Percentiles rank a stretch among this genome's conserved stretches.
These are phyloP conservation scores for Amesomyces nigricolor DNA, from an alignment of 2,329 filamentous ascomycete genomes.

Conservation along the genomic window DNA sequence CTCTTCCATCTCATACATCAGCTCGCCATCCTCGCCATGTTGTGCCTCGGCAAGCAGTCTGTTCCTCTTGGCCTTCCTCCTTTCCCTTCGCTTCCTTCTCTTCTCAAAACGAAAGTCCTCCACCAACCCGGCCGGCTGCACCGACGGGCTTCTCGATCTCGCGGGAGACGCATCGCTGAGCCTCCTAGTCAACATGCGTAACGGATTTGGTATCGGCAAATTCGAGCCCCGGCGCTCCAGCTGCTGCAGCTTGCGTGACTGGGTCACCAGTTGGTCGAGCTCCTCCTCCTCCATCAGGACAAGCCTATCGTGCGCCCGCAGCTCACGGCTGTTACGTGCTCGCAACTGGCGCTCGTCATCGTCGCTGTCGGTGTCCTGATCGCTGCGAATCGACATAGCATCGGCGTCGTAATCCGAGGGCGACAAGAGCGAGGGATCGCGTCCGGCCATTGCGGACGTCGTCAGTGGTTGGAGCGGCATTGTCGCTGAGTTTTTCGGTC, in stretches of 20 bases:
- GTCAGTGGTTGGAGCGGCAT: slow-evolving; percentile 31
- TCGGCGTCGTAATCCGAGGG: slow-evolving; percentile 63
- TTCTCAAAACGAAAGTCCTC: slow-evolving; percentile 47
- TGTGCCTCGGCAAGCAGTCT: slow-evolving; percentile 48
- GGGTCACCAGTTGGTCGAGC: slow-evolving; percentile 53
- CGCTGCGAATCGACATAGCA: slow-evolving; percentile 60
- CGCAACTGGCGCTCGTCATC: slow-evolving; percentile 63
- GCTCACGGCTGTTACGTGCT: slow-evolving; percentile 63
- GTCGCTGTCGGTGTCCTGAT: slow-evolving; percentile 71
- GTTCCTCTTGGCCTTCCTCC: slow-evolving; percentile 50
- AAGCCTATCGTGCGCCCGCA: slow-evolving; percentile 62
- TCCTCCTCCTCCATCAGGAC: slow-evolving; percentile 74
- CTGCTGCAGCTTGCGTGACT: slow-evolving; percentile 43
- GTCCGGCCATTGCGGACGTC: slow-evolving; percentile 27
- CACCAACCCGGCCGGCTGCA: slow-evolving; percentile 9
- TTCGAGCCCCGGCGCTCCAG: slow-evolving; percentile 45
- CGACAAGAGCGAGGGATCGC: slow-evolving; percentile 49
- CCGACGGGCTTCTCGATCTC: slow-evolving; percentile 22
- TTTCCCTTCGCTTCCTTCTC: slow-evolving; percentile 43
- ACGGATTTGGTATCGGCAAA: slow-evolving; percentile 46
- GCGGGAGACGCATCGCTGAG: slow-evolving; percentile 24
- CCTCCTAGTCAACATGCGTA: slow-evolving; percentile 30
- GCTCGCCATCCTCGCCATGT: slow-evolving; percentile 62
- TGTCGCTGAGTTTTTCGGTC: not conserved
- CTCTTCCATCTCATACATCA: slow-evolving; percentile 91